Conservation (phyloP, 2,329 filamentous ascomycete genomes). For the Gnomoniopsis sp. region DNA sequence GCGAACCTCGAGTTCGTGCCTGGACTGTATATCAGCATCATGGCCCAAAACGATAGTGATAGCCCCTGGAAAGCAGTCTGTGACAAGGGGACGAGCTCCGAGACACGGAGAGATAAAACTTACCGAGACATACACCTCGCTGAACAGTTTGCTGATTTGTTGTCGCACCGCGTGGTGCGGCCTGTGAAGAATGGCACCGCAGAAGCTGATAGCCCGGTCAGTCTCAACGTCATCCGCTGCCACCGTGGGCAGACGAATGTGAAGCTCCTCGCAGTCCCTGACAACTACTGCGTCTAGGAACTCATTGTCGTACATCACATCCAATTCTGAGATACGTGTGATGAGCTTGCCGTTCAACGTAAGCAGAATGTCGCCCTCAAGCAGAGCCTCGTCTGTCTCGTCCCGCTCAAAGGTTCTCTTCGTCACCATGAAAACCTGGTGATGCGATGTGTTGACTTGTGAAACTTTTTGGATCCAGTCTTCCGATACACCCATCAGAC, state of each 20-base stretch:
- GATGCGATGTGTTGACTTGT: conserved; percentile 81
- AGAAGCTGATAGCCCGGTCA: conserved; percentile 87
- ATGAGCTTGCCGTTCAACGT: conserved; percentile 89
- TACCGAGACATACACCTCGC: conserved; percentile 85
- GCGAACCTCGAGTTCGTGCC: conserved; percentile 77
- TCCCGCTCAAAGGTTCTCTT: conserved; percentile 66
- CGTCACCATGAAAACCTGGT: conserved; percentile 97
- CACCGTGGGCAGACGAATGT: conserved; percentile 77
- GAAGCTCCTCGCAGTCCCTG: conserved; percentile 76
- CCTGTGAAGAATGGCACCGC: conserved; percentile 86
- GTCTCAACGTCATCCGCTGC: conserved; percentile 90
- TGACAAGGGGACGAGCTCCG: no score
- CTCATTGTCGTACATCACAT: conserved; percentile 93
- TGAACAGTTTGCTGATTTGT: conserved; percentile 94
- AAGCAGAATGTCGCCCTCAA: conserved; percentile 89
- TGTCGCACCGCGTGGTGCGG: conserved; percentile 96
- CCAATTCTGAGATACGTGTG: conserved; percentile 87
- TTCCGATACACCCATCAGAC: conserved; percentile 94
- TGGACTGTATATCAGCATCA: no score
- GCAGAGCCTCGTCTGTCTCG: conserved; percentile 54
- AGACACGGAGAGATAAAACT: no score
- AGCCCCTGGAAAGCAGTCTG: no score
- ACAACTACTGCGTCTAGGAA: conserved; percentile 81
- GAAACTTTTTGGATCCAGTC: conserved; percentile 87
- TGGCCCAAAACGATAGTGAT: no score